Conservation (phyloP, 805 yeast species). For the Wickerhamomyces canadensis region DNA sequence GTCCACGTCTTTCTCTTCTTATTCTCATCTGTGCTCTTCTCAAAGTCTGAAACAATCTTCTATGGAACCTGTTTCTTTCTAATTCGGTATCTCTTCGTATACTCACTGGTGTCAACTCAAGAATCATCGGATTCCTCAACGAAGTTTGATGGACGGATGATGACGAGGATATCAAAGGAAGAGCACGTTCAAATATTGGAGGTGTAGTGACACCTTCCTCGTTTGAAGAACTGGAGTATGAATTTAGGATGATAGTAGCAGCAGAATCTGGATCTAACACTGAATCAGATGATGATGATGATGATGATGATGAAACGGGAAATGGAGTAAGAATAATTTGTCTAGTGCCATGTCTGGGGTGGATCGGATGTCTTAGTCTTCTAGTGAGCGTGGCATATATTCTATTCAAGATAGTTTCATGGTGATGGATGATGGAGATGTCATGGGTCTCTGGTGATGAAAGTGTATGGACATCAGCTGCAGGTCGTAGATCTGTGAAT, state of each 20-base stretch:
- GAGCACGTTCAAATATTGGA: conserved; percentile 6
- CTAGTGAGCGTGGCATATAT: background rate
- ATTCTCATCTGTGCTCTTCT: no score
- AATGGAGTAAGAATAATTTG: no score
- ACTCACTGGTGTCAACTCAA: conserved; percentile 5
- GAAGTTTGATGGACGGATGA: background rate
- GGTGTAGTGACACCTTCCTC: background rate
- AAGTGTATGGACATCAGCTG: no score
- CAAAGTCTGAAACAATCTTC: background rate
- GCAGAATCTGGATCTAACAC: no score
- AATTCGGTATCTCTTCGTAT: conserved; percentile 5
- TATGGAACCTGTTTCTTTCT: background rate
- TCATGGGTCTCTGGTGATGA: no score
- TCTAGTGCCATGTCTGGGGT: background rate
- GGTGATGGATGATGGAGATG: no score
- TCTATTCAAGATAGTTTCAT: background rate
- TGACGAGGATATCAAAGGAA: background rate
- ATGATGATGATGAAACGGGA: no score
- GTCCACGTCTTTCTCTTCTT: no score
- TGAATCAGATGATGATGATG: background rate
- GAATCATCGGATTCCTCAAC: background rate
- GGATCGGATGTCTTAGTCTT: background rate
- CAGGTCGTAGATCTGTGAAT: background rate
- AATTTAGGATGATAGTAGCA: no score
- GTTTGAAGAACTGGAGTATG: no score